Base-by-base conservation (phyloP, 257 asterid species). In the Misopates orontium region DNA sequence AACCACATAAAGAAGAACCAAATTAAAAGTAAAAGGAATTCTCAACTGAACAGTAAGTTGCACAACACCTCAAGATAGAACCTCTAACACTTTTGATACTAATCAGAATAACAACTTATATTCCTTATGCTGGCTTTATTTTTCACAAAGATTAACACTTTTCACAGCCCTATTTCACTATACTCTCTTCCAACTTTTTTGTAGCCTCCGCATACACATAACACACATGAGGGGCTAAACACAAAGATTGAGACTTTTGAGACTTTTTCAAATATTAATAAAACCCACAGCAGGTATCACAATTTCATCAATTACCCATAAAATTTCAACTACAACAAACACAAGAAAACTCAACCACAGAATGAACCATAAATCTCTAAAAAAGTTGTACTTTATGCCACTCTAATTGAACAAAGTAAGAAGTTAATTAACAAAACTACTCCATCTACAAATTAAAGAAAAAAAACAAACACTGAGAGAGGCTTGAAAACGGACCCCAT, bases 401-500 rank as follows among this genome's bases (percentile, higher is more conserved):
- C 58, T 71, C 36, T 44, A 66, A 41, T 36, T 11, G 60, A 3
- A 45, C 56, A 49, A 71, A 24, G 4, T 63, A 67, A 74, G 52
- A 8, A 66, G 45, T 56, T 77, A 67, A 42, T 31, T 60, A 70
- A 62, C n/a, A 40, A 24, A 51, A 49, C 36, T 19, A 47, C 16
- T 42, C 61, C 39, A 60, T 23, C 36, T 28, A 21, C 48, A 40
- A 57, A 50, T 12, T 18, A 40, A 55, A 10, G 22, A 42, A 49
- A 49, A 61, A 64, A 57, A 22, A 51, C 63, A 69, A 22, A 20
- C 51, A 48, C 17, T 44, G 58, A 71, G 39, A 56, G 67, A 45
- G 53, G 50, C 41, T 59, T 58, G 42, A 82, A 57, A 64, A 83
- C 95, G 86, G 82, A 88, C 98, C 98, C 95, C 98, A 91, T 91